Evolutionary conservation across 2,329 filamentous ascomycete genomes (phyloP), one percentile per base, ranked within the genome.

Genomic region (Xylariaceae sp.): DNA sequence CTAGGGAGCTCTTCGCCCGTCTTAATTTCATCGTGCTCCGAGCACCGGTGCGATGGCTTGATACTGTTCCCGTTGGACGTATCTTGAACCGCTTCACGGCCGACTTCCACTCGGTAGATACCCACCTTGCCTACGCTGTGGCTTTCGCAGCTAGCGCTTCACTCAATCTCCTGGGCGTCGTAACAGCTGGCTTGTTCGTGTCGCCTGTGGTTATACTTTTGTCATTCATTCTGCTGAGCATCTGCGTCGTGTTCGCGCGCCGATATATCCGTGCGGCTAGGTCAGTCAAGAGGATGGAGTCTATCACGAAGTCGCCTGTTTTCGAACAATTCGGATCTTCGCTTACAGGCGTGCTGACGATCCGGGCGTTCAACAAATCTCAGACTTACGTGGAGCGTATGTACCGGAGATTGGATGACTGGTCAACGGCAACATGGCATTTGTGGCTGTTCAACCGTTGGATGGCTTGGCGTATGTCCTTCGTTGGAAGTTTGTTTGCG

Each of bases 271-370:
- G 79, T n/a, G 87, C 80, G 1, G 87, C 88, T 0, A 78, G 89
- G 37, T 87, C 90, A 30, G 78, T 87, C 56, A 92, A 92, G 71
- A 79, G 89, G 5, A 78, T 92, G 1, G 88, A 92, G 68, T 89
- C 85, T 59, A 89, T 80, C 2, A 80, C 83, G 51, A 92, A 90
- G 69, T 88, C 85, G 0, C 89, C 89, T 0, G 83, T 92, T 1
- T 92, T 90, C 62, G 88, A 92, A 67, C 84, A 89, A 57, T 92
- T 92, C 63, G 85, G 85, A 10, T 84, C 86, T 1, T 82, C 86
- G 0, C 77, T 92, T 9, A 79, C 81, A 0, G 89, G 89, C 5
- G 81, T 94, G 16, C 76, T 82, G 1, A 92, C 88, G 0, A 89
- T 94, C 49, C 82, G 89, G 12, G 86, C 86, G 0, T 92, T 88